These are phyloP conservation scores for Fomitopsis palustris DNA, from an alignment of 1,284 basidiomycete genomes.

Conservation along the genomic window DNA sequence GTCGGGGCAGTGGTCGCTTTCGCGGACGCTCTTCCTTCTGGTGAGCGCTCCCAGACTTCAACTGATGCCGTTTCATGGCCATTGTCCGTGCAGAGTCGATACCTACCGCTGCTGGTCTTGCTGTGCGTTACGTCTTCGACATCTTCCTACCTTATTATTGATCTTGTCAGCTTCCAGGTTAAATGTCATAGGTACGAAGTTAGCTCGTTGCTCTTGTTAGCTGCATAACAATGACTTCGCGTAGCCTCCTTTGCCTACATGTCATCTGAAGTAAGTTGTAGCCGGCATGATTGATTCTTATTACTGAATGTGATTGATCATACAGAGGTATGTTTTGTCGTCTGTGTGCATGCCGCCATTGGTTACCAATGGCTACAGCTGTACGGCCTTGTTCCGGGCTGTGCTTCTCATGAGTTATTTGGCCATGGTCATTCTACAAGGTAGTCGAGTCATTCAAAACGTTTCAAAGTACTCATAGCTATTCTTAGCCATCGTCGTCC, in stretches of 20 bases:
- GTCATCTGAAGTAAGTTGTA: neutral
- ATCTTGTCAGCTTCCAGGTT: neutral
- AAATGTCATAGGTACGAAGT: neutral
- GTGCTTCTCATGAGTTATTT: neutral
- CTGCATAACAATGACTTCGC: too few species aligned
- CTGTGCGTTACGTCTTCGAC: slow-evolving; percentile 13
- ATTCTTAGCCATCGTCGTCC: slow-evolving; percentile 19
- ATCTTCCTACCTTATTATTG: neutral
- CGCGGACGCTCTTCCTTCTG: slow-evolving; percentile 23
- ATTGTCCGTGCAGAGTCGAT: slow-evolving; percentile 22
- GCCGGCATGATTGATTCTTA: neutral
- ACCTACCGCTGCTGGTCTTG: slow-evolving; percentile 16
- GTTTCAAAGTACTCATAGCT: neutral
- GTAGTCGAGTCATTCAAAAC: neutral
- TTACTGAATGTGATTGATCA: too few species aligned
- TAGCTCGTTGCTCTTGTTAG: too few species aligned
- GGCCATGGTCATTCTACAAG: slow-evolving; percentile 16
- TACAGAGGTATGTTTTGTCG: neutral
- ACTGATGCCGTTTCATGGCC: too few species aligned
- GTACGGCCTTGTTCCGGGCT: neutral
- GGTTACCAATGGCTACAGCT: neutral
- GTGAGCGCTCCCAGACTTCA: slow-evolving; percentile 18
- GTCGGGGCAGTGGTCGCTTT: slow-evolving; percentile 22
- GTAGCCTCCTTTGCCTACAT: neutral
- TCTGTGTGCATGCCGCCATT: neutral